Conservation (phyloP, 495 filamentous ascomycete species). For the Mytilinidion resinicola region DNA sequence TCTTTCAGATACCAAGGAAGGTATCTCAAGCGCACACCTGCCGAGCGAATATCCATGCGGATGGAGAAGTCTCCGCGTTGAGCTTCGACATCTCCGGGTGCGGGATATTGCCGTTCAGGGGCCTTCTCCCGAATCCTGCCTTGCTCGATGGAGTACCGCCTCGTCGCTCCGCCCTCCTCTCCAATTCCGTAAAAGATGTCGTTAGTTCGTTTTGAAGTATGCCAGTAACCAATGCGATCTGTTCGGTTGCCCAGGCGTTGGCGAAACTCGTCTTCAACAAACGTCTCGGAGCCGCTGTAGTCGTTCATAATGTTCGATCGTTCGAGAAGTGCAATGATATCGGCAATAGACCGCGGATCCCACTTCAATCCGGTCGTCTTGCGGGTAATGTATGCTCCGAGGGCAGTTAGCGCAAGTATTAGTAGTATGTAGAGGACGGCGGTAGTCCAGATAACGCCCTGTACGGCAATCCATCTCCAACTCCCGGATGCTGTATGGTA, state of each 20-base stretch:
- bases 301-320: slow-evolving; percentile 69
- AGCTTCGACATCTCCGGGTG: neutral
- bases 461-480: slow-evolving; percentile 75
- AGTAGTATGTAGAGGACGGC: slow-evolving; percentile 66
- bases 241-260: slow-evolving; percentile 43
- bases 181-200: slow-evolving; percentile 61
- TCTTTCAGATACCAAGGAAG: slow-evolving; percentile 73
- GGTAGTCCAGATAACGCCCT: slow-evolving; percentile 70
- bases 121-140: slow-evolving; percentile 38
- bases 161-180: slow-evolving; percentile 51
- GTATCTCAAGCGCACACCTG: slow-evolving; percentile 55
- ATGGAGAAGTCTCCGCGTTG: slow-evolving; percentile 24
- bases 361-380: slow-evolving; percentile 70
- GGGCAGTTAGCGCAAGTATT: slow-evolving; percentile 47
- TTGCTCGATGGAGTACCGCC: slow-evolving; percentile 50
- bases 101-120: slow-evolving; percentile 10
- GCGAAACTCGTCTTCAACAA: slow-evolving; percentile 42
- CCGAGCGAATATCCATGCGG: slow-evolving; percentile 42
- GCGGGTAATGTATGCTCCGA: slow-evolving; percentile 47
- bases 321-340: slow-evolving; percentile 67
- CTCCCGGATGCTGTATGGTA: slow-evolving; percentile 38
- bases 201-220: slow-evolving; percentile 47
- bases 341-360: slow-evolving; percentile 76
- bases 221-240: slow-evolving; percentile 80
- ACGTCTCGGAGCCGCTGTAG: slow-evolving; percentile 56